These are phyloP conservation scores for Pythium utonaiense DNA, from an alignment of 352 stramenopile species.

Conservation along the genomic window DNA sequence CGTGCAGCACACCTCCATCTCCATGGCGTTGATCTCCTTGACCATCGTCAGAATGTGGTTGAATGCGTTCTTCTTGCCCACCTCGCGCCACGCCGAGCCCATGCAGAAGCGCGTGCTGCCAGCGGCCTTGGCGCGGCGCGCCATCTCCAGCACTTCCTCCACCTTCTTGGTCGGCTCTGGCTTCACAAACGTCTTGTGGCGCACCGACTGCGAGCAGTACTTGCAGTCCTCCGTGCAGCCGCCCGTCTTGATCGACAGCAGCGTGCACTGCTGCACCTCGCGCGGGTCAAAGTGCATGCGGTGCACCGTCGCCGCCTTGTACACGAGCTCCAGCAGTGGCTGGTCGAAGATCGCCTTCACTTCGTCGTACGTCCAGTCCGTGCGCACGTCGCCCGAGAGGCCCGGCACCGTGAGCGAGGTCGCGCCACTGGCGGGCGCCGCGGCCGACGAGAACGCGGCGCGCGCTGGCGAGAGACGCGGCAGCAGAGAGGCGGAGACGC, in stretches of 20 bases:
- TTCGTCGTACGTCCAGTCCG: constrained; percentile 94
- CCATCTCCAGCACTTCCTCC: constrained; percentile 95
- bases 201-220: constrained; percentile 96
- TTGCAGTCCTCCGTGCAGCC: constrained; percentile 92
- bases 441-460: constrained; percentile 27
- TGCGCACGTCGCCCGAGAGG: constrained; percentile 61
- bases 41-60: constrained; percentile 98
- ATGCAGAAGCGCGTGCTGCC: constrained; percentile 98
- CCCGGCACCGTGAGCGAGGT: constrained; percentile 63
- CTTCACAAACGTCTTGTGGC: constrained; percentile 99
- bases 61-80: constrained; percentile 99
- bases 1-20: constrained; percentile 96
- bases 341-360: constrained; percentile 93
- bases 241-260: constrained; percentile 97
- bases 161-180: constrained; percentile 96
- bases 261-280: constrained; percentile 97
- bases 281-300: constrained; percentile 97
- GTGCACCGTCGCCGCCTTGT: constrained; percentile 94
- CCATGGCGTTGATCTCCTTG: constrained; percentile 87
- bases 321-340: constrained; percentile 97
- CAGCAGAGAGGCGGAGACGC: constrained; percentile 32
- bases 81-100: constrained; percentile 96
- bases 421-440: too few relatives aligned
- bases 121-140: constrained; percentile 92
- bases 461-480: constrained; percentile 12